Evolutionary conservation across 495 filamentous ascomycete genomes (phyloP), one percentile per base, ranked within the genome.

Genomic region (Geoglossum glabrum): DNA sequence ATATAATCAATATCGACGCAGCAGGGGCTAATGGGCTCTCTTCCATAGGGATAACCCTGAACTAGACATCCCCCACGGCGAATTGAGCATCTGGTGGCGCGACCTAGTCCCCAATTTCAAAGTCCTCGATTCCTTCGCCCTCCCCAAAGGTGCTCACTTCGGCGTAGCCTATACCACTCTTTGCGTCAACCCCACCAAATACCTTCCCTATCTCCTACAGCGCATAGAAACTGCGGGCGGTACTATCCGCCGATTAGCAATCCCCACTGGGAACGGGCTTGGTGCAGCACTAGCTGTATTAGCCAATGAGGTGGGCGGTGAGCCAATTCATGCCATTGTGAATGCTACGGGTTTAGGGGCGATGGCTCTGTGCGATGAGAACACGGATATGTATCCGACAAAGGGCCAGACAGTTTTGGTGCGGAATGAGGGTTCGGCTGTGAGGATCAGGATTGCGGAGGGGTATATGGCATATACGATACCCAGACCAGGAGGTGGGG

Each of bases 341-440:
- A 71, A 71, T 52, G 67, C 66, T 26, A 68, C 68, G 0, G 68
- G 68, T 23, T 36, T 71, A 5, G 64, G 61, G 4, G 68, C 68
- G 15, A 55, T 47, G 15, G 59, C 55, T 25, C 59, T 70, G 23
- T 55, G 55, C 0, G 68, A 71, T 56, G 19, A 54, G 11, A 50
- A 50, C n/a, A 58, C 70, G 54, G 62, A 62, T 54, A 58, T 71
- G 54, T 63, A 62, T 54, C 68, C 68, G 3, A 68, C 68, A 46
- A 57, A 63, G 0, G 68, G 68, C 11, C 66, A 69, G 56, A 70
- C 68, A 4, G 62, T 71, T 13, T 51, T 69, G n/a, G 68, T 68
- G 13, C 46, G 59, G 33, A 64, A 66, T 30, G 63, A 65, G 46
- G 21, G 34, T 50, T 21, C 36, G 49, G 67, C 63, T 19, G 11